Conservation (phyloP, 768 basidiomycete genomes). For the Rhodotorula diobovata region DNA sequence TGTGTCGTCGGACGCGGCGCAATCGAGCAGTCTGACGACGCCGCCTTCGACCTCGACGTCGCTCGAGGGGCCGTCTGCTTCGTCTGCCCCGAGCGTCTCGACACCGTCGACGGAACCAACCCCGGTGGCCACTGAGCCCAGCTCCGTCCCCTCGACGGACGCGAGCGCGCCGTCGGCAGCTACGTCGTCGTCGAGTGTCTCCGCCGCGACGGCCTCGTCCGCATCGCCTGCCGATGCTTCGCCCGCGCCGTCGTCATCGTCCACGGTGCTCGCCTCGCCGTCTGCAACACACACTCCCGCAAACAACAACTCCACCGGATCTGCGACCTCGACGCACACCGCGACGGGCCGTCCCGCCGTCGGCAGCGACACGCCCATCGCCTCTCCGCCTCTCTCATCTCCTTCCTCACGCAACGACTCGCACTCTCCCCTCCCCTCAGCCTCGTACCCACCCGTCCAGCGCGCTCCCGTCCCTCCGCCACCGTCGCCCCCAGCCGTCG, state of each 20-base stretch:
- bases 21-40: neutral
- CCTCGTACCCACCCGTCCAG: neutral
- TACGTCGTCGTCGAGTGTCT: too few relatives aligned
- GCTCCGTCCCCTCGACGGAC: too few relatives aligned
- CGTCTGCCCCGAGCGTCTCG: neutral
- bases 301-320: neutral
- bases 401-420: neutral
- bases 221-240: neutral
- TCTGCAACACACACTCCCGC: too few relatives aligned
- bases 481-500: conserved; percentile 7
- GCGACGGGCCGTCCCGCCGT: neutral
- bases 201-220: too few relatives aligned
- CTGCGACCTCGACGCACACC: neutral
- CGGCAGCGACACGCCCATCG: neutral
- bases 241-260: too few relatives aligned
- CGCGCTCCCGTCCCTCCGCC: neutral
- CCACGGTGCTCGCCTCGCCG: too few relatives aligned
- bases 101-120: too few relatives aligned
- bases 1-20: neutral
- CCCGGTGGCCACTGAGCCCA: too few relatives aligned
- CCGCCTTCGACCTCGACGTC: too few relatives aligned
- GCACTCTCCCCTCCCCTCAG: neutral
- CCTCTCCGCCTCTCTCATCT: neutral
- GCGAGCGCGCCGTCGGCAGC: too few relatives aligned
- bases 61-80: neutral